These are phyloP conservation scores for Coccomyxa sp. DNA, from an alignment of 139 green algal genomes.

Conservation along the genomic window DNA sequence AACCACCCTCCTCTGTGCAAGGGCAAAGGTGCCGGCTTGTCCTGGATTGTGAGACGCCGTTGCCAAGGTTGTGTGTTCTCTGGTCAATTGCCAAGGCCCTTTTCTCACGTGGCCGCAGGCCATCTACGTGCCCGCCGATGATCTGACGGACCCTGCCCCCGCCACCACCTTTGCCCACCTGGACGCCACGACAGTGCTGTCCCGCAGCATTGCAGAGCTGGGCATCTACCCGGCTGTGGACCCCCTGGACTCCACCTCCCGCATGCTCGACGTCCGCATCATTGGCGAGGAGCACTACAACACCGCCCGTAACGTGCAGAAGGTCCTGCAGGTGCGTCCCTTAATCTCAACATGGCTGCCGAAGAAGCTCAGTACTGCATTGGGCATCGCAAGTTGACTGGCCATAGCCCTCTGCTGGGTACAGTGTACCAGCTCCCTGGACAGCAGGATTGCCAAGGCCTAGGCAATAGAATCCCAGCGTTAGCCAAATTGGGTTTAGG, in stretches of 20 bases:
- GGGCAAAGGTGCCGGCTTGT: too few relatives aligned
- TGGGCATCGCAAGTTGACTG: too few relatives aligned
- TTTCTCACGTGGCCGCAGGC: conserved; percentile 74
- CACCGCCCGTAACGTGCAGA: conserved; percentile 93
- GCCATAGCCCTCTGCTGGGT: too few relatives aligned
- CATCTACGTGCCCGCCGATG: conserved; percentile 98
- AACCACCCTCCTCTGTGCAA: neutral
- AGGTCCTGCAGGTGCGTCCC: conserved; percentile 80
- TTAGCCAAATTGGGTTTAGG: too few relatives aligned
- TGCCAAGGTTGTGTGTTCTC: too few relatives aligned
- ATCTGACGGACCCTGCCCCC: conserved; percentile 96
- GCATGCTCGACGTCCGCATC: conserved; percentile 95
- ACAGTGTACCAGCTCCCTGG: too few relatives aligned
- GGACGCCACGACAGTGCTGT: conserved; percentile 98
- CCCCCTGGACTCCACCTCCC: conserved; percentile 96
- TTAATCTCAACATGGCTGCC: too few relatives aligned
- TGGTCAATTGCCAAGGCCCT: too few relatives aligned
- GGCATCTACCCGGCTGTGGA: conserved; percentile 99
- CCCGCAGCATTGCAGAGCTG: conserved; percentile 96
- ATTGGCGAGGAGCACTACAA: conserved; percentile 96
- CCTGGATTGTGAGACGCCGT: too few relatives aligned
- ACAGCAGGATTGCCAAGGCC: too few relatives aligned
- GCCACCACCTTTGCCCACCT: conserved; percentile 98
- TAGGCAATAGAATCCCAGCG: too few relatives aligned
- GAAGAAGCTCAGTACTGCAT: too few relatives aligned